Evolutionary conservation across 495 filamentous ascomycete species (phyloP), one percentile per base, ranked within the genome.

Genomic region (Penicillium verhagenii): DNA sequence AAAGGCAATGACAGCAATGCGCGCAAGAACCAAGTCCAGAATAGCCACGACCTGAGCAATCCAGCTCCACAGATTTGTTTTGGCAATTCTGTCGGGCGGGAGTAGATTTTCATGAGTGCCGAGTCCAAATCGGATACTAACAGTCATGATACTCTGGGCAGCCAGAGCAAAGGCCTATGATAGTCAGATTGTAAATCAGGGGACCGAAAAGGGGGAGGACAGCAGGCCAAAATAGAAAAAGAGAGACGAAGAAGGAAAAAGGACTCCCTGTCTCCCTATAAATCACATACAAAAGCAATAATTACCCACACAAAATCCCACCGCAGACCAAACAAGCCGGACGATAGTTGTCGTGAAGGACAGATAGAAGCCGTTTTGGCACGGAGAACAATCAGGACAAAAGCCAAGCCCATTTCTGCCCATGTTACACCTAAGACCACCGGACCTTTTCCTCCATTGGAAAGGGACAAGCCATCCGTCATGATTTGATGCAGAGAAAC

Each of bases 271-370:
- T n/a, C n/a, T n/a, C n/a, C n/a, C n/a, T n/a, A 14, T 19, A 14
- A 6, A 16, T 29, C 25, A 52, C 61, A 13, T 53, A 69, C 66
- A 47, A 69, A 56, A 9, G 66, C 57, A 38, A 64, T 24, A 8
- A 69, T 38, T 28, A 61, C 66, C 66, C 66, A 69, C 9, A 64
- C 25, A 26, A 64, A 69, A 47, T 69, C 66, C 66, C 66, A 69
- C 38, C 63, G 56, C 23, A 66, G 42, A 6, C 60, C 54, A 25
- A 58, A 60, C 14, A 60, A 23, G 13, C 61, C 61, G 0, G 52
- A 54, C 0, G 40, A 48, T 3, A 45, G 35, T 23, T 53, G 52
- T 4, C 47, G 49, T 10, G 48, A 51, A 1, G 61, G 57, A 47
- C 49, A 58, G 11, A 60, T 24, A 5, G 61, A 60, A 1, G 61